phyloP scores from a whole-genome alignment of 2,329 filamentous ascomycete species.

The Hypocreales sp. region DNA sequence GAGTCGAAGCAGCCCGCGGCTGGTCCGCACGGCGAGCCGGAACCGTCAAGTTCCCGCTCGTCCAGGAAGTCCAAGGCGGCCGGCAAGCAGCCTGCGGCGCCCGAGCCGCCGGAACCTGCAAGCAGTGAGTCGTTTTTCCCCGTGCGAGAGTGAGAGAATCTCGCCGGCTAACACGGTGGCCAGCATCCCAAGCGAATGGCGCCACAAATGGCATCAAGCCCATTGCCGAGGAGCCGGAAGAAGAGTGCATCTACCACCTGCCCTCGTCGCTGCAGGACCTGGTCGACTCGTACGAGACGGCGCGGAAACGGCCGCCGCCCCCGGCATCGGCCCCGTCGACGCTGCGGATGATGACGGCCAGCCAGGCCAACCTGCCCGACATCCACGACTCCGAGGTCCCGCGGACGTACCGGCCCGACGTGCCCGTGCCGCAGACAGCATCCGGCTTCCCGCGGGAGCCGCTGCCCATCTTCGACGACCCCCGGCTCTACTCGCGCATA shows the following conservation, averaged over 20 bases:
- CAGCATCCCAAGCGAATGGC: conserved; percentile 33
- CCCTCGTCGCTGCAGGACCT: conserved; percentile 80
- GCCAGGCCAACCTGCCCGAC: conserved; percentile 60
- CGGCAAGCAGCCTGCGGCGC: conserved; percentile 25
- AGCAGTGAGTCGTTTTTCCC: conserved; percentile 23
- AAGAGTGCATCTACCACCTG: conserved; percentile 85
- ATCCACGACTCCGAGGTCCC: conserved; percentile 67
- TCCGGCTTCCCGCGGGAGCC: conserved; percentile 86
- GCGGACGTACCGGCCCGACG: conserved; percentile 69
- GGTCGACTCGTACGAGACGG: conserved; percentile 77
- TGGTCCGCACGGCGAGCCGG: conserved; percentile 9
- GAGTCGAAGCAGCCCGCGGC: conserved; percentile 18
- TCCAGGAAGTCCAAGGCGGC: conserved; percentile 25
- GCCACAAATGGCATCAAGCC: conserved; percentile 34
- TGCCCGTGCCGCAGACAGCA: conserved; percentile 57
- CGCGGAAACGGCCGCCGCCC: conserved; percentile 52
- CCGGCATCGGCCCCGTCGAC: conserved; percentile 49
- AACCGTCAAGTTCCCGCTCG: conserved; percentile 14
- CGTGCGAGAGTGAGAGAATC: too few relatives aligned
- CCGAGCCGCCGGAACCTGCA: conserved; percentile 25
- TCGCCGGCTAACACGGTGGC: neutral
- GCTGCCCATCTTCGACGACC: conserved; percentile 83
- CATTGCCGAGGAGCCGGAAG: conserved; percentile 28
- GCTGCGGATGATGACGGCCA: conserved; percentile 59
- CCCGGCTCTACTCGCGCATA: conserved; percentile 71